A percentile compares a stretch with the other conserved stretches of the same genome.
These are phyloP conservation scores for Cerrena zonata DNA, from an alignment of 1,284 basidiomycete genomes.

Conservation along the genomic window DNA sequence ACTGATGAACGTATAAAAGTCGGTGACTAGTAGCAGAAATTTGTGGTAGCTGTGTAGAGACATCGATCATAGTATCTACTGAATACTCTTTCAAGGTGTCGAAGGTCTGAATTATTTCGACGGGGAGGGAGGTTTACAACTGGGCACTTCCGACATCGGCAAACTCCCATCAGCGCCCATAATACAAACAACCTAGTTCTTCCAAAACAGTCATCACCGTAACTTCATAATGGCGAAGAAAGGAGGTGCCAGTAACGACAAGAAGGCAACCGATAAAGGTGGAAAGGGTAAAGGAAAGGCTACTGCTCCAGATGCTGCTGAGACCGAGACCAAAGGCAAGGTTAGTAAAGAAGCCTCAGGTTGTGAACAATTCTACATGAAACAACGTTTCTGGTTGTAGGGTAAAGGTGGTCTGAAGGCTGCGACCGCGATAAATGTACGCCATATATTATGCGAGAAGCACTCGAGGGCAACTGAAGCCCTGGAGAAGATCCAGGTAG, in stretches of 20 bases:
- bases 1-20: too few relatives aligned
- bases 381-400: constrained; percentile 24
- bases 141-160: background rate
- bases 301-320: constrained; percentile 1
- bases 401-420: constrained; percentile 58
- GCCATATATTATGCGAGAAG: constrained; percentile 84
- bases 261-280: constrained; percentile 1
- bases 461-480: constrained; percentile 74
- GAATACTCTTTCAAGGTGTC: too few relatives aligned
- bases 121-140: too few relatives aligned
- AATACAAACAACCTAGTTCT: background rate
- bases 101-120: too few relatives aligned
- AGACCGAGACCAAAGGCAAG: constrained; percentile 3
- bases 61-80: too few relatives aligned
- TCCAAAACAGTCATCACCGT: background rate
- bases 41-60: too few relatives aligned
- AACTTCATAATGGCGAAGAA: constrained; percentile 7
- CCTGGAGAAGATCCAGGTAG: constrained; percentile 68
- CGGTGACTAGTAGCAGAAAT: background rate
- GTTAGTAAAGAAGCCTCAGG: background rate
- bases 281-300: constrained; percentile 1
- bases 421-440: constrained; percentile 75
- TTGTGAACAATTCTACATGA: background rate
- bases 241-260: background rate
- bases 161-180: background rate